Percentiles rank a stretch among this genome's conserved stretches.
Evolutionary conservation across 2,329 filamentous ascomycete species (phyloP).

Genomic region (Plenodomus tracheiphilus): DNA sequence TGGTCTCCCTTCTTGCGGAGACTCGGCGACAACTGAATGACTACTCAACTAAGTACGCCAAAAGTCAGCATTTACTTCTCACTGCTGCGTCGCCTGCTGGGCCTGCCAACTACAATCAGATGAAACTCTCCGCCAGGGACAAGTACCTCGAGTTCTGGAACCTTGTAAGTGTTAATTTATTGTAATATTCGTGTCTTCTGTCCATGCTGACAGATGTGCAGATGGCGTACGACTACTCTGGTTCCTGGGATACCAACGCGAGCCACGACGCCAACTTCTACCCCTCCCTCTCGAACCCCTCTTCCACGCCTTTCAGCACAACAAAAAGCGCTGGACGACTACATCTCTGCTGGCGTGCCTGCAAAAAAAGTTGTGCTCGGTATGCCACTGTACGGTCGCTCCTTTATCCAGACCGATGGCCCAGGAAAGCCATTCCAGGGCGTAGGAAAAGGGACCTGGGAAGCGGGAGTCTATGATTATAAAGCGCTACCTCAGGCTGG

Average conservation of each 20-base stretch:
- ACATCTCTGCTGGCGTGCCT: constrained; percentile 35
- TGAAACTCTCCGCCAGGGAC: constrained; percentile 52
- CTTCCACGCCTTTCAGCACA: constrained; percentile 41
- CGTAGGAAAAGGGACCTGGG: constrained; percentile 39
- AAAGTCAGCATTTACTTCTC: constrained; percentile 49
- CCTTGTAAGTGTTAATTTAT: too few species aligned
- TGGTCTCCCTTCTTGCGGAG: constrained; percentile 38
- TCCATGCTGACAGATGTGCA: too few species aligned
- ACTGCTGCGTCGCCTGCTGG: constrained; percentile 52
- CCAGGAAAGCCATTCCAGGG: constrained; percentile 38
- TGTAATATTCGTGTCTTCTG: too few species aligned
- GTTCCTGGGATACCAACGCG: constrained; percentile 38
- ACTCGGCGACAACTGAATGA: constrained; percentile 42
- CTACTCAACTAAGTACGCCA: constrained; percentile 46
- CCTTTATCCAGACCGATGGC: constrained; percentile 40
- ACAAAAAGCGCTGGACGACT: constrained; percentile 36
- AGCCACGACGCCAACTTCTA: constrained; percentile 41
- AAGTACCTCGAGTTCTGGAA: constrained; percentile 57
- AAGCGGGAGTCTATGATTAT: constrained; percentile 43
- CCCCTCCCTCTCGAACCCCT: constrained; percentile 27
- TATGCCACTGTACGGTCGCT: constrained; percentile 44
- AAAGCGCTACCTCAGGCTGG: constrained; percentile 38
- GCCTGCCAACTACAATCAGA: constrained; percentile 49
- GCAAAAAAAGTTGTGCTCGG: constrained; percentile 43
- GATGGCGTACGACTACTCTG: constrained; percentile 83